Conservation (phyloP, 805 yeast genomes). For the Spathaspora gorwiae region DNA sequence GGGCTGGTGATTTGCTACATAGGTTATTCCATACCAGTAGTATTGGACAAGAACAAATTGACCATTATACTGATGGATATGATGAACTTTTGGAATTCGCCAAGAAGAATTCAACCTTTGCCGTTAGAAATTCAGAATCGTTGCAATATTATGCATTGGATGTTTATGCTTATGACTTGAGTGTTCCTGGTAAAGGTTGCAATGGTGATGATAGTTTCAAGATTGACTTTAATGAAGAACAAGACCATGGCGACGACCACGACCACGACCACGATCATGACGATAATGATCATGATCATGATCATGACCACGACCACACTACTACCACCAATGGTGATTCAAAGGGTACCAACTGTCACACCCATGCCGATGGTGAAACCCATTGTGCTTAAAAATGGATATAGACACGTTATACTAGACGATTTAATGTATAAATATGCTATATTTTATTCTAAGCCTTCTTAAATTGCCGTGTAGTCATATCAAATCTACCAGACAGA, state of each 20-base stretch:
- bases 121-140: slow-evolving; percentile 29
- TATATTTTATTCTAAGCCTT: too few relatives aligned
- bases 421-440: too few relatives aligned
- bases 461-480: too few relatives aligned
- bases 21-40: slow-evolving; percentile 33
- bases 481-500: too few relatives aligned
- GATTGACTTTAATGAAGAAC: neutral
- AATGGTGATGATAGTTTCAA: slow-evolving; percentile 7
- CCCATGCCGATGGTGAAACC: slow-evolving; percentile 13
- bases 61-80: slow-evolving; percentile 31
- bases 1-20: slow-evolving; percentile 36
- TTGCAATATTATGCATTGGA: slow-evolving; percentile 14
- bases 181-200: slow-evolving; percentile 17
- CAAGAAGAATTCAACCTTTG: slow-evolving; percentile 22
- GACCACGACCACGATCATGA: slow-evolving; percentile 1
- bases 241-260: neutral
- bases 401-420: too few relatives aligned
- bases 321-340: neutral
- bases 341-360: slow-evolving; percentile 10
- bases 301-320: neutral
- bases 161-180: slow-evolving; percentile 16
- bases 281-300: slow-evolving; percentile 1
- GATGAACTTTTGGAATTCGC: slow-evolving; percentile 32
- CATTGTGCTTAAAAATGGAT: slow-evolving; percentile 10
- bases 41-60: slow-evolving; percentile 26